Conservation (phyloP, 2,329 filamentous ascomycete species). For the Cladorrhinum sp. region DNA sequence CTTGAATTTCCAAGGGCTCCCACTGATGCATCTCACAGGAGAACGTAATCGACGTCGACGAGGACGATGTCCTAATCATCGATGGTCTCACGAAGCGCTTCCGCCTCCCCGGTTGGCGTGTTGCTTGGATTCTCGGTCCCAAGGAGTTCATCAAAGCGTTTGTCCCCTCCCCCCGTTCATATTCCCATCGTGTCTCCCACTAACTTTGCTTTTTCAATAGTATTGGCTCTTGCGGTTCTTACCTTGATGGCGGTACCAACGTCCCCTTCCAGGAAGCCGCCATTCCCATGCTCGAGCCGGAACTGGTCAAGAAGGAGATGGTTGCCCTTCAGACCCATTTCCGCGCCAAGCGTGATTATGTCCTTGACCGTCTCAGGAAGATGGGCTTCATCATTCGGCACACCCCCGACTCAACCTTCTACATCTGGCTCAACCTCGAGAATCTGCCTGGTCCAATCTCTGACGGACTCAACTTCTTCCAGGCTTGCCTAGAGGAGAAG, state of each 20-base stretch:
- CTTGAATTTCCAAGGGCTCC: too few relatives aligned
- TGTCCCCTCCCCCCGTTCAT: constrained; percentile 27
- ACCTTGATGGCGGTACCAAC: constrained; percentile 91
- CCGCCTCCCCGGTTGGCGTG: constrained; percentile 91
- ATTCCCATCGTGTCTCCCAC: too few relatives aligned
- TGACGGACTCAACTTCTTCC: constrained; percentile 95
- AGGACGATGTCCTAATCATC: constrained; percentile 89
- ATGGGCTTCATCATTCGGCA: constrained; percentile 87
- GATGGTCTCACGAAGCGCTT: constrained; percentile 97
- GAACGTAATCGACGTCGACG: constrained; percentile 85
- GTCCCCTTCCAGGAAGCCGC: constrained; percentile 95
- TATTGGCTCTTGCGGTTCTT: constrained; percentile 87
- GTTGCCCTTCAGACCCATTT: constrained; percentile 84
- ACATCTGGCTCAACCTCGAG: constrained; percentile 71
- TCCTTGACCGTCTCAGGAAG: constrained; percentile 70
- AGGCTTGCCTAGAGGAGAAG: constrained; percentile 88
- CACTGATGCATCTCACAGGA: constrained; percentile 38
- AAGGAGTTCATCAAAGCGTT: constrained; percentile 92
- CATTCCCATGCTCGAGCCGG: constrained; percentile 86
- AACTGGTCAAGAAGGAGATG: constrained; percentile 81
- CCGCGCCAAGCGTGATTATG: constrained; percentile 87
- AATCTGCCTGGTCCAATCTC: constrained; percentile 75
- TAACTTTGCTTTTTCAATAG: constrained; percentile 32
- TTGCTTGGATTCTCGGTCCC: constrained; percentile 92
- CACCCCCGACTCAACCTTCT: constrained; percentile 89